Conservation (phyloP, 371 early-diverging fungal genomes). For the Capniomyces stellatus region DNA sequence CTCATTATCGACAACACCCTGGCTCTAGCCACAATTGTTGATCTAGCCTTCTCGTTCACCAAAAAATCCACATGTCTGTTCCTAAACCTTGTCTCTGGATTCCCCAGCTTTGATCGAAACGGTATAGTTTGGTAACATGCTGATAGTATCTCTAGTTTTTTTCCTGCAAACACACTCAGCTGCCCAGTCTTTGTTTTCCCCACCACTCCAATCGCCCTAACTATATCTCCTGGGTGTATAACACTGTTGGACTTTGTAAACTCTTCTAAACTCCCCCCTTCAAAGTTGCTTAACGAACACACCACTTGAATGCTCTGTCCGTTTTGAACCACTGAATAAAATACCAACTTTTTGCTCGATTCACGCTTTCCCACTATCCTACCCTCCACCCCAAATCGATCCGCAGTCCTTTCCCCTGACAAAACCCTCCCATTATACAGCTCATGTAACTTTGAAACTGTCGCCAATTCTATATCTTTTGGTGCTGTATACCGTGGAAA, state of each 20-base stretch:
- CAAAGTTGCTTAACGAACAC: conserved; percentile 9
- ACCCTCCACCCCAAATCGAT: conserved; percentile 25
- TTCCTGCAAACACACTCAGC: conserved; percentile 45
- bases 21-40: conserved; percentile 33
- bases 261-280: conserved; percentile 18
- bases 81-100: conserved; percentile 69
- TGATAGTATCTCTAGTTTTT: conserved; percentile 42
- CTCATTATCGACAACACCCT: conserved; percentile 60
- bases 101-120: conserved; percentile 34
- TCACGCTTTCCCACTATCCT: conserved; percentile 43
- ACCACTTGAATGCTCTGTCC: conserved; percentile 46
- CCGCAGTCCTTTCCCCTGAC: neutral
- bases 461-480: neutral
- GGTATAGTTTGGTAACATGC: conserved; percentile 85
- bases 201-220: conserved; percentile 34
- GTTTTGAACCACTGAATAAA: conserved; percentile 48
- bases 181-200: conserved; percentile 75
- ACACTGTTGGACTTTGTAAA: conserved; percentile 28
- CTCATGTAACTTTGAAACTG: neutral
- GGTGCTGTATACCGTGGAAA: conserved; percentile 18
- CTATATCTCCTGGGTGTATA: conserved; percentile 44
- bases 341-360: conserved; percentile 50
- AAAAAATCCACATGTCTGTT: conserved; percentile 78
- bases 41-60: conserved; percentile 47
- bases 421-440: neutral